phyloP scores from a whole-genome alignment of 2,329 filamentous ascomycete genomes.

The Atkinsonella hypoxylon region DNA sequence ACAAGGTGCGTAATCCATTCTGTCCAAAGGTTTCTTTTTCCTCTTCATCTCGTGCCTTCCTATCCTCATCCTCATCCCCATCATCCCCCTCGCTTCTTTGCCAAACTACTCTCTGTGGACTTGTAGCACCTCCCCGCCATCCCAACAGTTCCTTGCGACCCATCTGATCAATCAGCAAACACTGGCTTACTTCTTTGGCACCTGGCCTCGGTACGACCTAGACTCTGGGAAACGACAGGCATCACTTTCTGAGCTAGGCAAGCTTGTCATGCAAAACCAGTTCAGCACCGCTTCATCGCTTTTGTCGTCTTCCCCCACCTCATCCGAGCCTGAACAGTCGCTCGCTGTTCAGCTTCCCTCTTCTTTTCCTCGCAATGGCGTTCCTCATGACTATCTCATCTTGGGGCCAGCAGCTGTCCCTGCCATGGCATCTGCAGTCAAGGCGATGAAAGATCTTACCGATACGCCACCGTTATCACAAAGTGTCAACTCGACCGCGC shows the following conservation, averaged over 20 bases:
- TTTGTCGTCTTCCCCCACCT: constrained; percentile 16
- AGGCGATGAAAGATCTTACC: constrained; percentile 31
- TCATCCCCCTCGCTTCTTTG: not conserved
- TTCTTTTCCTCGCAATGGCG: constrained; percentile 19
- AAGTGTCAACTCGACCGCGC: constrained; percentile 46
- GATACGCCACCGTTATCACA: constrained; percentile 44
- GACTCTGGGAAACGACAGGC: constrained; percentile 24
- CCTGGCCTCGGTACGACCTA: constrained; percentile 9
- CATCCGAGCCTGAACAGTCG: constrained; percentile 21
- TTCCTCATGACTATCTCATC: constrained; percentile 11
- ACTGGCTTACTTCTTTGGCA: constrained; percentile 7
- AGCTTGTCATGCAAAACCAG: constrained; percentile 34
- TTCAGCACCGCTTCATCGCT: constrained; percentile 21
- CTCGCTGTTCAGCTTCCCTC: constrained; percentile 21
- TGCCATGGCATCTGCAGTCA: constrained; percentile 29
- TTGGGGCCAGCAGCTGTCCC: constrained; percentile 17
- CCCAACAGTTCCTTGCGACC: constrained; percentile 2
- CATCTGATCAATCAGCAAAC: constrained; percentile 7
- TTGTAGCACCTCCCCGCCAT: not conserved
- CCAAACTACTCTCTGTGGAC: not conserved
- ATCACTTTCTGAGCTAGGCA: constrained; percentile 29
- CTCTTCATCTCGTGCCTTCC: not conserved
- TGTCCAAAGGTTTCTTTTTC: not conserved
- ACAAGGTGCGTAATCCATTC: constrained; percentile 12
- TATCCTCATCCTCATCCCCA: not conserved